phyloP scores from a whole-genome alignment of 768 basidiomycete species.

The Mycena albidolilacea region DNA sequence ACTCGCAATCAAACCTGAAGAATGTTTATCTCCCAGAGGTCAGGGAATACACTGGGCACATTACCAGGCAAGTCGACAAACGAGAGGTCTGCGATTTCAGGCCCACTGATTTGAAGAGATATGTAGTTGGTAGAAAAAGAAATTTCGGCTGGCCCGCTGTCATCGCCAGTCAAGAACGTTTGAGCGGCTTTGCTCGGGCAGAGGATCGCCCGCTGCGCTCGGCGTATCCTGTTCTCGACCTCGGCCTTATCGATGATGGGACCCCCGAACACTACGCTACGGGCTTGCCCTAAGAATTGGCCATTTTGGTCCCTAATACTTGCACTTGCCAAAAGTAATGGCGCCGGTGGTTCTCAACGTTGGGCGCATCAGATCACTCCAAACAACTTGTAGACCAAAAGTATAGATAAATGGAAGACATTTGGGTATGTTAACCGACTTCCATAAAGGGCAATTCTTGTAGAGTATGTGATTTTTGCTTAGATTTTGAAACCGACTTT shows the following conservation, averaged over 20 bases:
- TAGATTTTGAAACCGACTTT: too few relatives aligned
- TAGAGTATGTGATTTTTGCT: too few relatives aligned
- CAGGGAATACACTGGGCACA: conserved; percentile 32
- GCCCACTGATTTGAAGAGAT: conserved; percentile 71
- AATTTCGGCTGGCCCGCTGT: conserved; percentile 41
- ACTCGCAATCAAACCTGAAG: conserved; percentile 70
- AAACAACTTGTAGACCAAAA: too few relatives aligned
- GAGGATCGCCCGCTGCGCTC: conserved; percentile 76
- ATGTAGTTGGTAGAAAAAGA: conserved; percentile 72
- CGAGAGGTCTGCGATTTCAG: conserved; percentile 72
- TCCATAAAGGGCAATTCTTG: too few relatives aligned
- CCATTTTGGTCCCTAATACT: conserved; percentile 55
- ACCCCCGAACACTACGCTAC: conserved; percentile 59
- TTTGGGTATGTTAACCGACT: too few relatives aligned
- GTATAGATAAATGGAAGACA: too few relatives aligned
- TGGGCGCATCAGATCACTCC: too few relatives aligned
- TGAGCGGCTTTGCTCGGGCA: conserved; percentile 59
- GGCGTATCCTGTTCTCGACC: conserved; percentile 77
- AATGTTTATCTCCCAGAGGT: neutral
- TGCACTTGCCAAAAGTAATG: too few relatives aligned
- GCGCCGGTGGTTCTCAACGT: too few relatives aligned
- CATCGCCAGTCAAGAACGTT: conserved; percentile 59
- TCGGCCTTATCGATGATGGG: conserved; percentile 64
- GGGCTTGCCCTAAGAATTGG: conserved; percentile 55
- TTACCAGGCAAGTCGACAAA: conserved; percentile 76